phyloP scores from a whole-genome alignment of 345 rosid genomes.

The Mercurialis annua region DNA sequence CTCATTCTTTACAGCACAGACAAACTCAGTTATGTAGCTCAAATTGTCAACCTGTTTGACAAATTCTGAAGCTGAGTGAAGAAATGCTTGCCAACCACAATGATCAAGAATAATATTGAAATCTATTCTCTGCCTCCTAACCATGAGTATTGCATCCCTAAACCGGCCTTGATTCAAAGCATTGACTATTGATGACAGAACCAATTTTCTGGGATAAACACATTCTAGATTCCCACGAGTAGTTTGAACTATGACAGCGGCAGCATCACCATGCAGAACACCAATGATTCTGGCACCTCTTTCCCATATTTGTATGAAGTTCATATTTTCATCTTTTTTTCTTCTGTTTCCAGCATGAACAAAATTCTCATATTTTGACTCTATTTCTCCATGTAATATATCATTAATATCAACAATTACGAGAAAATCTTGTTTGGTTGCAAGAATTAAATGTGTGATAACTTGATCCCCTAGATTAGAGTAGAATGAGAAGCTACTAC shows the following conservation, averaged over 20 bases:
- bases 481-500: conserved; percentile 83
- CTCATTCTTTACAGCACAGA: conserved; percentile 79
- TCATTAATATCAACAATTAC: conserved; percentile 70
- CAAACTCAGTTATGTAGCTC: conserved; percentile 86
- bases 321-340: conserved; percentile 55
- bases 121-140: conserved; percentile 91
- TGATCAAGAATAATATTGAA: conserved; percentile 80
- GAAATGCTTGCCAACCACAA: conserved; percentile 80
- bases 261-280: conserved; percentile 87
- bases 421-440: conserved; percentile 85
- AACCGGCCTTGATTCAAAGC: conserved; percentile 67
- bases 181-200: conserved; percentile 64
- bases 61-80: conserved; percentile 71
- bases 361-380: conserved; percentile 53
- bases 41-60: conserved; percentile 75
- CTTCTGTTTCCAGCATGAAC: conserved; percentile 41
- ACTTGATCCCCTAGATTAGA: conserved; percentile 66
- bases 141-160: conserved; percentile 81
- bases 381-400: conserved; percentile 53
- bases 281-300: conserved; percentile 83
- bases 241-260: conserved; percentile 80
- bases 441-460: conserved; percentile 73
- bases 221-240: conserved; percentile 85
- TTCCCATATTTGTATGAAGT: conserved; percentile 79
- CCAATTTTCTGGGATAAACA: conserved; percentile 91